These are phyloP conservation scores for Clavariopsis aquatica DNA, from an alignment of 495 filamentous ascomycete genomes.

Conservation along the genomic window DNA sequence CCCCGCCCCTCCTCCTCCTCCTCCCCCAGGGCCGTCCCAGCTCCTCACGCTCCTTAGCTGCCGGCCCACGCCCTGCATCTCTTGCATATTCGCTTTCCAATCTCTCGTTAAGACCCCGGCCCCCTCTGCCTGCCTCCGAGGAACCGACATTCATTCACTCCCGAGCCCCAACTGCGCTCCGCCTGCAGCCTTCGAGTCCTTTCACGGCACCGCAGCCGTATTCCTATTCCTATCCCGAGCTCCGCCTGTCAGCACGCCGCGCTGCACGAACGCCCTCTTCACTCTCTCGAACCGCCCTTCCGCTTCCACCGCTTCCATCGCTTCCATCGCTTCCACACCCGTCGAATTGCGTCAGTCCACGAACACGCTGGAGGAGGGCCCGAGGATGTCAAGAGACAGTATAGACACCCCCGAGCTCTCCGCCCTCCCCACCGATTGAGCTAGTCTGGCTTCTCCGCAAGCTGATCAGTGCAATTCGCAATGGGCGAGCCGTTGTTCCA, in stretches of 20 bases:
- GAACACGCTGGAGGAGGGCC: too few relatives aligned
- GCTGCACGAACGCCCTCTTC: background rate
- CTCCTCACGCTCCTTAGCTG: slow-evolving; percentile 3
- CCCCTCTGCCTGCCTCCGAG: background rate
- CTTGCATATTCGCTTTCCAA: background rate
- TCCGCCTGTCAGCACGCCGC: background rate
- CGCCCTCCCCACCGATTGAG: slow-evolving; percentile 9
- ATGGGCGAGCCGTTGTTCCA: background rate
- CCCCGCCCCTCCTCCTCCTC: background rate
- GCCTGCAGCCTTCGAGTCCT: background rate
- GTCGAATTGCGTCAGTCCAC: background rate
- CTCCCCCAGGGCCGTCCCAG: background rate
- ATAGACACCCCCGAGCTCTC: slow-evolving; percentile 6
- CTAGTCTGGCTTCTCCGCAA: background rate
- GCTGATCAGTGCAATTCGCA: slow-evolving; percentile 1
- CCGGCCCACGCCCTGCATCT: background rate
- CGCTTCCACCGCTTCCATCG: background rate
- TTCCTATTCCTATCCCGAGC: too few relatives aligned
- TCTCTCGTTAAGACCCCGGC: background rate
- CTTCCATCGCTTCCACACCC: background rate
- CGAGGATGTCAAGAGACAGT: slow-evolving; percentile 7
- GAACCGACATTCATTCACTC: slow-evolving; percentile 1
- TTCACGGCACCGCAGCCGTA: background rate
- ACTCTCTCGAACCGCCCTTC: background rate
- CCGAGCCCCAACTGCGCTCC: background rate